Base-by-base conservation (phyloP, 139 green algal genomes). In the Closterium sp. region DNA sequence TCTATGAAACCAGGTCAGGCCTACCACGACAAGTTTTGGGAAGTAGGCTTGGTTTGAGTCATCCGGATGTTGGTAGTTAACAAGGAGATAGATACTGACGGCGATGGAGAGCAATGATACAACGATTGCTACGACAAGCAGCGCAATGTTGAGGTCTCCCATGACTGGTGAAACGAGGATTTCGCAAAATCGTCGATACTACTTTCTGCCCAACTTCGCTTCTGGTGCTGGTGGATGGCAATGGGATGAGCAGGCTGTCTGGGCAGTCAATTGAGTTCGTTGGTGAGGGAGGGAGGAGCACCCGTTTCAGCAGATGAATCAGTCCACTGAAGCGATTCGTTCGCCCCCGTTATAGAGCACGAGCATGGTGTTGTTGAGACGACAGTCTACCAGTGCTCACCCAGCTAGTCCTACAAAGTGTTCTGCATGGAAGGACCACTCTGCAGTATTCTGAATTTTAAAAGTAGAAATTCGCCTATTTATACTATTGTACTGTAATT, bases 41-140 rank as follows among this genome's bases (percentile, higher is more conserved):
- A 99, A 95, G 96, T 96, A 99, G 31, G 97, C 93, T 86, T 99
- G 98, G 87, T 99, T 99, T 4, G 93, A 94, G 95, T 99, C 98
- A 91, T 99, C 97, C 9, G 97, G 98, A 91, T 99, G 98, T 90
- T 98, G 95, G 90, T 97, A 99, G 69, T 97, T 91, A 1, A 99
- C 93, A 0, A 99, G 94, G 1, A 99, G 84, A 92, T 99, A 99
- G 0, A 99, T 69, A 92, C 92, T 95, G 55, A 94, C 92, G 0
- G 91, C 91, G 3, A 99, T 33, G 19, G 97, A 92, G 10, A 99
- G 69, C 2, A 97, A 33, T 6, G 89, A 92, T 2, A 98, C 91
- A 0, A 99, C 93, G 0, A 95, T 85, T 0, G 94, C 87, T 0
- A 98, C 87, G 6, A 98, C 87, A 83, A 98, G 97, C 0, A 98